Conservation (phyloP, 352 stramenopile species). For the Chrysophaeum taylorii region DNA sequence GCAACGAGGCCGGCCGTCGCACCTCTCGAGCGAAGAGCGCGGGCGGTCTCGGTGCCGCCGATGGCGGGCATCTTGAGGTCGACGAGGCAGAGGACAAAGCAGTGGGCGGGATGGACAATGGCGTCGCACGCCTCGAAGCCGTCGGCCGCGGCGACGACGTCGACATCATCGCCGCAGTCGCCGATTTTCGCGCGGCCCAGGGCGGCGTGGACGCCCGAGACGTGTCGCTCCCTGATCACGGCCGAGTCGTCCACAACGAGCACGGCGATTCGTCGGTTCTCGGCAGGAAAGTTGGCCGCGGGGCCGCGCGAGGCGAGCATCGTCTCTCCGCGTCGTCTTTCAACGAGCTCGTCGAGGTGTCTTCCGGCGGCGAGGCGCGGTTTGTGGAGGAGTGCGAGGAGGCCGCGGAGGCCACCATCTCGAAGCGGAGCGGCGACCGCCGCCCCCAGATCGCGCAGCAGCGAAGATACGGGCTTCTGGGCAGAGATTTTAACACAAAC, state of each 20-base stretch:
- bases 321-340: neutral
- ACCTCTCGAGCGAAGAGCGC: neutral
- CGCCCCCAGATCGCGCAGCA: neutral
- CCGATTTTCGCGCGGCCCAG: neutral
- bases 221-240: neutral
- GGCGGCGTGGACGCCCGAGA: neutral
- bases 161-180: neutral
- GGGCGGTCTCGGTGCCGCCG: neutral
- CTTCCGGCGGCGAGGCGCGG: neutral
- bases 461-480: neutral
- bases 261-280: neutral
- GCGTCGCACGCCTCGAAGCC: neutral
- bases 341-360: neutral
- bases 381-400: neutral
- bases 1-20: neutral
- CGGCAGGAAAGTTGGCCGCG: neutral
- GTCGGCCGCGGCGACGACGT: neutral
- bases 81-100: neutral
- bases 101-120: neutral
- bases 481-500: neutral
- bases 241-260: constrained; percentile 9
- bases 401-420: neutral
- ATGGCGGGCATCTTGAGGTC: neutral
- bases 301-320: neutral
- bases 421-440: neutral